phyloP scores from a whole-genome alignment of 169 alveolate species.

The Eimeria tenella region DNA sequence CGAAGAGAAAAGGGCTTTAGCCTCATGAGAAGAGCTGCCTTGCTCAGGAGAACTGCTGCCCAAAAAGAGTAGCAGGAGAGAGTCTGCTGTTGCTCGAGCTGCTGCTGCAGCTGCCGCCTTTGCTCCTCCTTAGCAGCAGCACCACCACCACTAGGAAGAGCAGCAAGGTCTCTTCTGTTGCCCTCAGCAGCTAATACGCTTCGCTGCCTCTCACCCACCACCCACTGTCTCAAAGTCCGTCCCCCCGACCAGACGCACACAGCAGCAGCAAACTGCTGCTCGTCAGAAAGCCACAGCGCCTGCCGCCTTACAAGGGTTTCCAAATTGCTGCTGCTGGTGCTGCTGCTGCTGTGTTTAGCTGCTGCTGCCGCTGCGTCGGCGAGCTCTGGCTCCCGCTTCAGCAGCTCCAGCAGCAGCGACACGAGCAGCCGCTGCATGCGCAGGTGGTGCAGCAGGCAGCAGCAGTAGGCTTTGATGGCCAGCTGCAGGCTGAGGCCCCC shows the following conservation, averaged over 20 bases:
- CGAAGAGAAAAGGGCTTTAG: not conserved
- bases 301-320: not conserved
- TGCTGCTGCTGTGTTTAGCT: constrained; percentile 24
- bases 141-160: constrained; percentile 12
- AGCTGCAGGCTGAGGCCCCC: constrained; percentile 61
- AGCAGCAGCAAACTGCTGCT: constrained; percentile 59
- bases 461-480: constrained; percentile 75
- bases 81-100: constrained; percentile 63
- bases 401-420: constrained; percentile 15
- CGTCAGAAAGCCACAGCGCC: constrained; percentile 56
- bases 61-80: constrained; percentile 71
- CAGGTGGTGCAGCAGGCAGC: constrained; percentile 76
- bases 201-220: constrained; percentile 74
- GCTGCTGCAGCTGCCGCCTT: constrained; percentile 42
- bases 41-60: constrained; percentile 58
- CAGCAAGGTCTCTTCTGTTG: constrained; percentile 67
- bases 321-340: constrained; percentile 22
- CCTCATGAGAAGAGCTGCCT: constrained; percentile 38
- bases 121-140: not conserved
- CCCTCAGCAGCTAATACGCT: constrained; percentile 38
- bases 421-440: constrained; percentile 64
- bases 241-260: constrained; percentile 72
- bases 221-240: constrained; percentile 75
- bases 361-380: constrained; percentile 13
- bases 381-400: constrained; percentile 41